A percentile compares a stretch with the other conserved stretches of the same genome.
phyloP scores from a whole-genome alignment of 768 basidiomycete species.

The Psilocybe azurescens region DNA sequence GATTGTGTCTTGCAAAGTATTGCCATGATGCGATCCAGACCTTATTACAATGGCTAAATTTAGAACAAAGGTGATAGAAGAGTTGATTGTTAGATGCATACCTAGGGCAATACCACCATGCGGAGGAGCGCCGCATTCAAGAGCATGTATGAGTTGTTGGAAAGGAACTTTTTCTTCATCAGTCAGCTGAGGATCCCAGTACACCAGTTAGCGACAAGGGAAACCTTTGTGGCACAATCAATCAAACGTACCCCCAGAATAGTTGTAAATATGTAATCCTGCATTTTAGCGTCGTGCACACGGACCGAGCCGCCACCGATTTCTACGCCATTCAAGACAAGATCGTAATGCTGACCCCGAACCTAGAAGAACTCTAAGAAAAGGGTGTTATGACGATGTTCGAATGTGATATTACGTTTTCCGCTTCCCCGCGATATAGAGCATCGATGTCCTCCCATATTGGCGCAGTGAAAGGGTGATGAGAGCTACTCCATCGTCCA shows the following conservation, averaged over 20 bases:
- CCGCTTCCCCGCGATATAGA: constrained; percentile 73
- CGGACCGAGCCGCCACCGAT: constrained; percentile 95
- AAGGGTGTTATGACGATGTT: not conserved
- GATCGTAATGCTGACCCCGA: constrained; percentile 95
- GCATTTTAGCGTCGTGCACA: constrained; percentile 87
- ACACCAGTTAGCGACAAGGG: constrained; percentile 2
- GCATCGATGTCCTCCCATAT: constrained; percentile 87
- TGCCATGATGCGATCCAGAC: constrained; percentile 92
- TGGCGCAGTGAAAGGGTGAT: constrained; percentile 97
- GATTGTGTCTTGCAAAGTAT: constrained; percentile 87
- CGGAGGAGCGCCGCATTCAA: constrained; percentile 90
- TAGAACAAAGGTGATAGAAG: constrained; percentile 17
- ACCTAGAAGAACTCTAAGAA: constrained; percentile 51
- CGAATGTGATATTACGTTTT: constrained; percentile 36
- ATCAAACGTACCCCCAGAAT: constrained; percentile 69
- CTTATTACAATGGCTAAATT: constrained; percentile 42
- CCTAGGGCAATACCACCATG: constrained; percentile 96
- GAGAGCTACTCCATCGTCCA: constrained; percentile 91
- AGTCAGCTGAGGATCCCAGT: constrained; percentile 57
- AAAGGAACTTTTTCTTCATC: constrained; percentile 79
- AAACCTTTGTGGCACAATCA: not conserved
- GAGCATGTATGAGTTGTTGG: constrained; percentile 83
- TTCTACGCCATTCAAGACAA: constrained; percentile 92
- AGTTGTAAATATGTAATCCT: constrained; percentile 79
- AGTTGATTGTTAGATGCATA: constrained; percentile 33